Base-by-base conservation (phyloP, 2,329 filamentous ascomycete species). In the Nothophoma quercina region DNA sequence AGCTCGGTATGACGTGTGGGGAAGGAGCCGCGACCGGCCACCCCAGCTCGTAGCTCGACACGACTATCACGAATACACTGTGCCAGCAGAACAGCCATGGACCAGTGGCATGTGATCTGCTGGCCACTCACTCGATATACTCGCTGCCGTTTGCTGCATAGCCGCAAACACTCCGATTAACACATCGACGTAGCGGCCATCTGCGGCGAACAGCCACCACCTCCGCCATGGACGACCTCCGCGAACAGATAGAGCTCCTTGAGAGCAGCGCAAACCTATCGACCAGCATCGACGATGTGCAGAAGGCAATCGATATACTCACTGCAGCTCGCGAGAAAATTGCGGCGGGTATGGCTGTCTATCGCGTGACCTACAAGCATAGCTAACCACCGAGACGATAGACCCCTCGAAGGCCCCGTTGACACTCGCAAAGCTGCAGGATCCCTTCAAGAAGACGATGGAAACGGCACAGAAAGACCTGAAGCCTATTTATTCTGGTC, bases 351-450 rank as follows among this genome's bases (percentile, higher is more conserved):
- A 38, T 39, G 35, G 49, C 45, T 13, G 15, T 40, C 46, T 32
- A 15, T 28, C 36, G 26, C 15, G 32, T 47, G 25, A 46, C 41
- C 21, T 51, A 42, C 25, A 35, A 21, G 29, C 43, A 50, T 33
- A 51, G 19, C 64, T 69, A 41, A 68, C 58, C 29, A 50, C 28
- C 15, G 28, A 22, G 23, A 38, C 33, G 35, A 38, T 75, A 84
- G 88, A 92, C 66, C 85, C 89, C 19, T 85, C 87, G 58, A 85
- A 84, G 30, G 87, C 90, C 13, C 85, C 87, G 33, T 80, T 93
- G 54, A 88, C 87, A 21, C 83, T 98, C 64, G 89, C 90, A 23
- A 93, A 89, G 70, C 83, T 97, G 15, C 92, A 97, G 71, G 93
- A 89, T 59, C 90, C 93, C 0, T 81, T 96, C 50, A 95, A 93